Evolutionary conservation across 495 filamentous ascomycete species (phyloP), one percentile per base, ranked within the genome.

Genomic region (Penicillium flavigenum): DNA sequence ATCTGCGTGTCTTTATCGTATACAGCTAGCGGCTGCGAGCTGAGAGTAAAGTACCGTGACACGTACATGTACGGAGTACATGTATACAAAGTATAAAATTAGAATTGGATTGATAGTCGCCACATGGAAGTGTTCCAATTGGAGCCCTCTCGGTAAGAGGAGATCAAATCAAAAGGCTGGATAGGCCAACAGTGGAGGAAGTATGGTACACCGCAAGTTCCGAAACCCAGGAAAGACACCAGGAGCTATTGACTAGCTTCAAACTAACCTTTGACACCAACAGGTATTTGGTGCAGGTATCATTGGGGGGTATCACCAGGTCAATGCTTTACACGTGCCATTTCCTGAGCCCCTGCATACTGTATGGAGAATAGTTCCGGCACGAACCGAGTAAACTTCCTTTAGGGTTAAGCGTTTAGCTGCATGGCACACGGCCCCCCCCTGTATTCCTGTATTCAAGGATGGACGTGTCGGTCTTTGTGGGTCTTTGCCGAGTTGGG

Each of bases 351-450:
- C 53, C 43, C 44, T 55, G 53, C 53, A 54, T 52, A 19, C 4
- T 12, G 8, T 32, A 24, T 34, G 50, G 32, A 38, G 27, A 53
- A 44, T 53, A 53, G 17, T 53, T 44, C 51, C 51, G 51, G 51
- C 38, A 53, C 38, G 51, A 53, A 53, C 51, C 49, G 49, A 44
- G 51, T 14, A 22, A 32, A 34, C 26, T 32, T 43, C 2, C 34
- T 22, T 27, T 52, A 42, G 41, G 51, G 51, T 44, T 44, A 43
- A 42, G 49, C 49, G 49, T 52, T 39, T 38, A 52, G 36, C 49
- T 52, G 39, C 50, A 42, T 29, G 49, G 34, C 32, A 17, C 46
- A 34, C 29, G 11, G 49, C 16, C 22, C 22, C 22, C 20, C 20
- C 22, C 22, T 22, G 22, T 22, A 22, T 22, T 22, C 2, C n/a